Percentiles rank a stretch among this genome's conserved stretches.
phyloP scores from a whole-genome alignment of 2,329 filamentous ascomycete genomes.

The Aureobasidium sp. region DNA sequence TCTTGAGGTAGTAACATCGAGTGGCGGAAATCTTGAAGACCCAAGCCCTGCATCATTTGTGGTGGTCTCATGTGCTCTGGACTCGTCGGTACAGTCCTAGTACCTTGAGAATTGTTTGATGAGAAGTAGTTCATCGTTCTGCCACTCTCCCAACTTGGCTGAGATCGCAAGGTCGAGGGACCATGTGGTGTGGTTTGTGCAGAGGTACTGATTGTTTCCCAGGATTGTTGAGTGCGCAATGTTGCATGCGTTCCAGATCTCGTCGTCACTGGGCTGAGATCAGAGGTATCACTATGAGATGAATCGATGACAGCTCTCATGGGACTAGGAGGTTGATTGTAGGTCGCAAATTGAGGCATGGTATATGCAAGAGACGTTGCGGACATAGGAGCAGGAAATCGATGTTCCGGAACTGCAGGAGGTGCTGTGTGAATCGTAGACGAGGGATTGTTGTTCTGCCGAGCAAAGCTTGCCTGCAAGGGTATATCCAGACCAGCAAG shows the following conservation, averaged over 20 bases:
- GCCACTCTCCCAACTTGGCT: not conserved
- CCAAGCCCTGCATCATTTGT: not conserved
- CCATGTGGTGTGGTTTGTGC: constrained; percentile 6
- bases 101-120: not conserved
- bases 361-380: constrained; percentile 22
- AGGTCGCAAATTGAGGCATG: constrained; percentile 25
- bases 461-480: not conserved
- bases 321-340: constrained; percentile 11
- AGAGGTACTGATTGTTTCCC: constrained; percentile 10
- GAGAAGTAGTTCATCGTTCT: not conserved
- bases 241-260: not conserved
- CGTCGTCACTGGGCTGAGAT: constrained; percentile 12
- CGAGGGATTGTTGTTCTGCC: not conserved
- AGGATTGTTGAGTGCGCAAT: constrained; percentile 16
- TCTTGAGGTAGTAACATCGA: constrained; percentile 8
- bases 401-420: constrained; percentile 1
- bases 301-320: constrained; percentile 17
- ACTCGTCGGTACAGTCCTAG: not conserved
- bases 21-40: not conserved
- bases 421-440: constrained; percentile 12
- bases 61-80: not conserved
- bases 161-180: constrained; percentile 4
- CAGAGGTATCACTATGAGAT: constrained; percentile 17
- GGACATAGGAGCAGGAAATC: not conserved
- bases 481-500: constrained; percentile 29